Evolutionary conservation across 495 filamentous ascomycete species (phyloP).

Genomic region (Penicillium mononematosum): DNA sequence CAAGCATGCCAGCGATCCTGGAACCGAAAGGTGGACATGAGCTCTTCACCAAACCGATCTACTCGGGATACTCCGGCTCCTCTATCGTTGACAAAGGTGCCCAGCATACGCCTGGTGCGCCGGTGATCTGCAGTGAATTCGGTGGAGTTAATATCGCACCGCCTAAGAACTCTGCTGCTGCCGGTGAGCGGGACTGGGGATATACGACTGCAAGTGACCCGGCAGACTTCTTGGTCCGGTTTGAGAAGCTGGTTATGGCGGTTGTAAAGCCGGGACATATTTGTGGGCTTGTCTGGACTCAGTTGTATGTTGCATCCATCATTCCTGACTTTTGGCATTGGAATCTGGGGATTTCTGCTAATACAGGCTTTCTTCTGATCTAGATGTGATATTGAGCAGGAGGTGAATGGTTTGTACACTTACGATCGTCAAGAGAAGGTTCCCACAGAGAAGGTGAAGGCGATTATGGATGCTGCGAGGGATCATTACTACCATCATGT

Average conservation of each 20-base stretch:
- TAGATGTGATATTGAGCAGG: constrained; percentile 42
- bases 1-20: constrained; percentile 45
- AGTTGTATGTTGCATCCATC: constrained; percentile 30
- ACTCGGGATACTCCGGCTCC: constrained; percentile 22
- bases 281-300: constrained; percentile 42
- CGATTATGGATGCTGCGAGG: constrained; percentile 39
- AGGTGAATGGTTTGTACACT: constrained; percentile 41
- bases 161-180: constrained; percentile 25
- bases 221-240: constrained; percentile 31
- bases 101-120: constrained; percentile 46
- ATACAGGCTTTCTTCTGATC: not conserved
- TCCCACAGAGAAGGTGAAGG: constrained; percentile 30
- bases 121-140: constrained; percentile 58
- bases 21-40: constrained; percentile 41
- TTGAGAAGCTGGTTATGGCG: constrained; percentile 38
- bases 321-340: not conserved
- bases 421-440: constrained; percentile 40
- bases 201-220: constrained; percentile 41
- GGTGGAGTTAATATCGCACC: constrained; percentile 60
- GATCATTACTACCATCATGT: constrained; percentile 35
- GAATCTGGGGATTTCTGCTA: not conserved
- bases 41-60: constrained; percentile 49
- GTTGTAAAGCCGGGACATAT: constrained; percentile 37
- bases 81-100: constrained; percentile 41
- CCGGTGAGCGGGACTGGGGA: constrained; percentile 38